phyloP scores from a whole-genome alignment of 495 filamentous ascomycete genomes.

The Xylaria grammica region DNA sequence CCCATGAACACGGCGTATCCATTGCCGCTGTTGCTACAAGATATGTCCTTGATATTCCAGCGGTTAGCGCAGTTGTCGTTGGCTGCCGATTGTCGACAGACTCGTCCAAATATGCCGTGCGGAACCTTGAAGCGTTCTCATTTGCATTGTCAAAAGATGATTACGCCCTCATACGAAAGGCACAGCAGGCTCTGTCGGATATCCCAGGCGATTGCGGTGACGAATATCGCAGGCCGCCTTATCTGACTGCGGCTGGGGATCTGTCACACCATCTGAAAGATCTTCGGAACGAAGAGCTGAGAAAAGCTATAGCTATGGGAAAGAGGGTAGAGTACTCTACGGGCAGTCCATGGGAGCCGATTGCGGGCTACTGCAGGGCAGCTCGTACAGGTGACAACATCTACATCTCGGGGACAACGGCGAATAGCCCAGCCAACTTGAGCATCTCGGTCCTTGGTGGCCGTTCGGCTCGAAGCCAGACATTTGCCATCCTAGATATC shows the following conservation, averaged over 20 bases:
- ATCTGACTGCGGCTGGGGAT: constrained; percentile 27
- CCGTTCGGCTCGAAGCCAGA: constrained; percentile 24
- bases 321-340: constrained; percentile 23
- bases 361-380: constrained; percentile 30
- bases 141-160: constrained; percentile 37
- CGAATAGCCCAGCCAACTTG: constrained; percentile 19
- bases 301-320: constrained; percentile 16
- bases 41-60: constrained; percentile 43
- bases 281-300: not conserved
- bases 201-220: constrained; percentile 46
- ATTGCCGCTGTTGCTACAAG: constrained; percentile 42
- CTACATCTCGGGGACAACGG: constrained; percentile 28
- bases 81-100: constrained; percentile 38
- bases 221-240: constrained; percentile 40
- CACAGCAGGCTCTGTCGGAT: constrained; percentile 30
- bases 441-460: constrained; percentile 16
- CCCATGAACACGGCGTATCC: constrained; percentile 33
- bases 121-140: constrained; percentile 39
- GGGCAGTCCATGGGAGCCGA: constrained; percentile 26
- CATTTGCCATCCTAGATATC: constrained; percentile 26
- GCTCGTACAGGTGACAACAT: constrained; percentile 23
- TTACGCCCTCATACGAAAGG: constrained; percentile 25
- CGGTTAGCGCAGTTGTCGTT: constrained; percentile 44
- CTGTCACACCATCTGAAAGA: constrained; percentile 21
- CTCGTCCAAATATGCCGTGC: constrained; percentile 22